A percentile compares a stretch with the other conserved stretches of the same genome.
Conservation (phyloP, 805 yeast species). For the Debaryomyces maramus region DNA sequence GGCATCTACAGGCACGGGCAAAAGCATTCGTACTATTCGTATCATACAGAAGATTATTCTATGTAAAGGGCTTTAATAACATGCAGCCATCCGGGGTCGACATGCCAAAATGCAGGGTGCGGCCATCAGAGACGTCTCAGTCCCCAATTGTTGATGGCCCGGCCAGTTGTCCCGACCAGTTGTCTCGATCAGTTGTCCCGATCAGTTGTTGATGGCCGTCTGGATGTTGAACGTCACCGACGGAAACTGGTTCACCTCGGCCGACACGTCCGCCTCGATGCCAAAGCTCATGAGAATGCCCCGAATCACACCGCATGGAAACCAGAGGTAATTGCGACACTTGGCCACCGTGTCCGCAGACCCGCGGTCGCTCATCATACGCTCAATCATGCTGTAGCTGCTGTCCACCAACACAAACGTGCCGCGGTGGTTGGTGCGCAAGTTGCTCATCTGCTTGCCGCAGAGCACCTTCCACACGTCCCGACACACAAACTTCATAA, state of each 20-base stretch:
- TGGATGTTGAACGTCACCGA: slow-evolving; percentile 72
- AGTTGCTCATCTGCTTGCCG: slow-evolving; percentile 86
- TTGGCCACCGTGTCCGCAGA: slow-evolving; percentile 44
- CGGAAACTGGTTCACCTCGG: slow-evolving; percentile 64
- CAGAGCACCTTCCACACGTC: slow-evolving; percentile 85
- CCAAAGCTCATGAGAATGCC: slow-evolving; percentile 74
- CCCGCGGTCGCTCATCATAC: slow-evolving; percentile 49
- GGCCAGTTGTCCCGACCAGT: too few species aligned
- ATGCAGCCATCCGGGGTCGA: too few species aligned
- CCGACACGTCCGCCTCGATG: slow-evolving; percentile 60
- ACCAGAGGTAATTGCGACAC: slow-evolving; percentile 56
- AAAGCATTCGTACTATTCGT: too few species aligned
- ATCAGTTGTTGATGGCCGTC: slow-evolving; percentile 43
- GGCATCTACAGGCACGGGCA: too few species aligned
- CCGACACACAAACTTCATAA: slow-evolving; percentile 89
- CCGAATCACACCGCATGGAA: slow-evolving; percentile 73
- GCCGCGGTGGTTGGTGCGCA: slow-evolving; percentile 88
- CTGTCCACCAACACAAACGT: slow-evolving; percentile 78
- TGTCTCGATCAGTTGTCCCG: too few species aligned
- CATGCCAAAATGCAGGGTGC: too few species aligned
- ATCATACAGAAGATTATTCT: too few species aligned
- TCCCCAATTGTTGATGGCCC: too few species aligned
- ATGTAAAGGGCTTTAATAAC: too few species aligned
- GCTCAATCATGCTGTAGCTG: slow-evolving; percentile 52
- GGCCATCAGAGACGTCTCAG: too few species aligned